Evolutionary conservation across 179 eudicot genomes (phyloP), one percentile per base, ranked within the genome.

Genomic region (Amaranthus tricolor): DNA sequence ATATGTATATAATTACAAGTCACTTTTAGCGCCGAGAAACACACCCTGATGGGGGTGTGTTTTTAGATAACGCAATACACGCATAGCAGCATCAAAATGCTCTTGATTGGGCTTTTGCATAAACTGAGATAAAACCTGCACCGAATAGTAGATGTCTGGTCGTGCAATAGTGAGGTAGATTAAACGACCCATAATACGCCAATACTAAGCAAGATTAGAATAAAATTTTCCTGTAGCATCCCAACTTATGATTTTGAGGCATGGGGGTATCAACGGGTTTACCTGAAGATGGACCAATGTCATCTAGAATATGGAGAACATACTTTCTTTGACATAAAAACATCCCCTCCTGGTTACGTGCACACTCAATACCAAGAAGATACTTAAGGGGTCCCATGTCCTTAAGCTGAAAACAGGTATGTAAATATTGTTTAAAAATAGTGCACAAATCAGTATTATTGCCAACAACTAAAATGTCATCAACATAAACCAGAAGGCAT

Each of bases 91-190:
- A 9, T 59, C 66, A 45, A n/a, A 59, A 48, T 72, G 66, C 13
- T 50, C 59, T 9, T 61, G 59, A 21, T 21, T 50, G 5, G 76
- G 76, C 6, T 49, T 20, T 6, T 72, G 75, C 66, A 72, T 72
- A 14, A 72, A 72, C 12, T 72, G 67, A 13, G 75, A 47, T 13
- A 72, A 9, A 15, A 57, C 44, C 44, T 71, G 74, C 16, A 71
- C 74, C 3, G 5, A 24, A 57, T 71, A 71, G 0, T 44, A 45
- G 4, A 72, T 7, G 14, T 72, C 66, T 1, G 75, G 66, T 5
- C 48, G 66, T 10, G 75, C 60, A 17, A 72, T 59, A 20, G 75
- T 72, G 13, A 71, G 47, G 21, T 59, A 72, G 20, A 72, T 59
- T 1, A 71, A 19, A 1, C 66, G 74, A 15, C 74, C 74, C 43